phyloP scores from a whole-genome alignment of 441 rosid genomes.

The Eutrema salsugineum region DNA sequence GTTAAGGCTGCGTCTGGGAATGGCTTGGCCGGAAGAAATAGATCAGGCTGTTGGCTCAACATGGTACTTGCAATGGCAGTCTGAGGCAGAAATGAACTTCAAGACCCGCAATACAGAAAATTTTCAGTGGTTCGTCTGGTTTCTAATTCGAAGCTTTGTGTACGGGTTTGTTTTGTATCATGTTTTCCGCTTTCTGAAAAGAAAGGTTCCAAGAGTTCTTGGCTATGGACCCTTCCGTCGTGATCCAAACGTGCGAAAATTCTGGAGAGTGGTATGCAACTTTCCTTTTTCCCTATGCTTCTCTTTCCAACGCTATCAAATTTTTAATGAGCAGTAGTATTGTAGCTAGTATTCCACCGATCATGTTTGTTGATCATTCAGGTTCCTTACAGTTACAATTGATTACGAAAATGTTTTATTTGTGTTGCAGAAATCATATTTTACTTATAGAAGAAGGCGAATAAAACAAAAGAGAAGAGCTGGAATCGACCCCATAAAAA shows the following conservation, averaged over 20 bases:
- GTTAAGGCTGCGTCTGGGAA: slow-evolving; percentile 77
- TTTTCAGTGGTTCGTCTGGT: slow-evolving; percentile 71
- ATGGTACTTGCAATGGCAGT: slow-evolving; percentile 91
- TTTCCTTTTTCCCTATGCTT: not conserved
- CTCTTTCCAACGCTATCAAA: slow-evolving; percentile 6
- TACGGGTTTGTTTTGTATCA: slow-evolving; percentile 68
- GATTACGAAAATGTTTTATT: not conserved
- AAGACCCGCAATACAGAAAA: slow-evolving; percentile 58
- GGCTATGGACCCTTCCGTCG: slow-evolving; percentile 83
- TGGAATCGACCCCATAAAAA: slow-evolving; percentile 84
- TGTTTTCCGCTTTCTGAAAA: slow-evolving; percentile 61
- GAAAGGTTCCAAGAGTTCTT: slow-evolving; percentile 66
- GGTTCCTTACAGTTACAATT: slow-evolving; percentile 7
- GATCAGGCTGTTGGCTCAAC: slow-evolving; percentile 74
- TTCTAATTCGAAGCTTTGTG: slow-evolving; percentile 49
- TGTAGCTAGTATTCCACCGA: slow-evolving; percentile 2
- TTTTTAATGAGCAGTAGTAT: not conserved
- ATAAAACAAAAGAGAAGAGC: slow-evolving; percentile 69
- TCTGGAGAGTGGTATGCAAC: slow-evolving; percentile 72
- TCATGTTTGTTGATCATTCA: slow-evolving; percentile 19
- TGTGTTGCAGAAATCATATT: slow-evolving; percentile 68
- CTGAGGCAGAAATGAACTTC: slow-evolving; percentile 69
- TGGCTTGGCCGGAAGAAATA: slow-evolving; percentile 94
- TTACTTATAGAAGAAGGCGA: slow-evolving; percentile 52
- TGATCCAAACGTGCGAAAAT: slow-evolving; percentile 71